Base-by-base conservation (phyloP, 1,284 basidiomycete genomes). In the Neolentinus lepideus region DNA sequence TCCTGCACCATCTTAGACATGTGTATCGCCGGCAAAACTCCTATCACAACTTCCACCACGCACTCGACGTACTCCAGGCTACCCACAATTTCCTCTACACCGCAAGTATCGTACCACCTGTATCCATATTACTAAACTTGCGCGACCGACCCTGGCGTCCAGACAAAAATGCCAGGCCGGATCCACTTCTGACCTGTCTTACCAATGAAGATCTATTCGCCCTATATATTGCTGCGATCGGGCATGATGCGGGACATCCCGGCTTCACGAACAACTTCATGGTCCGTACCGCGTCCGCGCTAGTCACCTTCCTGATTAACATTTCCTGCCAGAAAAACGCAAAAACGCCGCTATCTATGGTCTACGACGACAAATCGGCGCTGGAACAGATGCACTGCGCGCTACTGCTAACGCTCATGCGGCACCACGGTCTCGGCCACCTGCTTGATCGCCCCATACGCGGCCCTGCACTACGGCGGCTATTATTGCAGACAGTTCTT, bases 31-130 rank as follows among this genome's bases (percentile, higher is more conserved):
- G 82, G 50, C 85, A 88, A 54, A 97, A 97, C 71, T 88, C 90
- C 14, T 98, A 98, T 71, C 94, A 98, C 75, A 98, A 98, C 67
- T 97, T 95, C 67, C 85, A 92, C 57, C 94, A 98, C 69, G 94
- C 94, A 1, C 76, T 96, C 48, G 95, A 98, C 67, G 95, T 98
- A 11, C 80, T 97, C 22, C 94, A 98, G 69, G 94, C 94, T 1
- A 84, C 86, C 1, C 93, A 96, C 66, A 84, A 81, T 25, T 96
- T 95, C 72, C 75, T 98, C 26, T 78, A 78, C 52, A 75, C 81
- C 24, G 86, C 90, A 16, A 87, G 85, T 16, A 79, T 90, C 65
- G 90, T 92, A 0, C 95, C 94, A 2, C 83, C 89, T 0, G 78
- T 90, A 4, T 76, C 75, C 16, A 80, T 79, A 58, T 76, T 85